Conservation (phyloP, 1,284 basidiomycete species). For the Marasmius oreades region DNA sequence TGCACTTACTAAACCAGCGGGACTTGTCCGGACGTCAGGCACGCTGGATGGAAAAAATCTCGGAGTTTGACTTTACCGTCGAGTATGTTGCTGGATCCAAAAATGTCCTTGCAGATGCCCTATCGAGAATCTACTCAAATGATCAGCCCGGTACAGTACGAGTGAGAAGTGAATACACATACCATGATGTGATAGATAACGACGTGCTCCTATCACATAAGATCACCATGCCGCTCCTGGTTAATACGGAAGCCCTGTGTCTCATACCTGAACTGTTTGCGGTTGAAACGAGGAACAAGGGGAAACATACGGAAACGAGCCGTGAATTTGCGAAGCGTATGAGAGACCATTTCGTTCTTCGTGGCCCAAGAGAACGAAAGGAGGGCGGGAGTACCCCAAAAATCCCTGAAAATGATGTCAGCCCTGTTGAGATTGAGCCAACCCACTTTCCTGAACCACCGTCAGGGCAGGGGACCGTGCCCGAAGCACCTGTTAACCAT, state of each 20-base stretch:
- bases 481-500: background rate
- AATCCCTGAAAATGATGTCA: background rate
- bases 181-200: background rate
- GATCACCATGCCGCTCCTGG: conserved; percentile 3
- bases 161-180: conserved; percentile 2
- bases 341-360: background rate
- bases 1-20: conserved; percentile 9
- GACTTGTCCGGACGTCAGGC: conserved; percentile 14
- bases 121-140: conserved; percentile 8
- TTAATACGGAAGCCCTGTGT: conserved; percentile 2
- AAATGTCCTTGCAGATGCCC: conserved; percentile 2
- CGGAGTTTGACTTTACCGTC: conserved; percentile 13
- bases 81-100: conserved; percentile 1
- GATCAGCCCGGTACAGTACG: conserved; percentile 8
- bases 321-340: background rate
- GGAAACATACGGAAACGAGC: background rate
- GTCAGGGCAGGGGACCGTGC: background rate
- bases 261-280: background rate
- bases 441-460: background rate
- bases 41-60: conserved; percentile 8
- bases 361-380: conserved; percentile 6
- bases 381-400: conserved; percentile 11
- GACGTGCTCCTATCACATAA: background rate
- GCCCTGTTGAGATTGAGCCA: no score
- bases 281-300: background rate